Evolutionary conservation across 495 filamentous ascomycete genomes (phyloP), one percentile per base, ranked within the genome.

Genomic region (Aspergillus kassunensis): DNA sequence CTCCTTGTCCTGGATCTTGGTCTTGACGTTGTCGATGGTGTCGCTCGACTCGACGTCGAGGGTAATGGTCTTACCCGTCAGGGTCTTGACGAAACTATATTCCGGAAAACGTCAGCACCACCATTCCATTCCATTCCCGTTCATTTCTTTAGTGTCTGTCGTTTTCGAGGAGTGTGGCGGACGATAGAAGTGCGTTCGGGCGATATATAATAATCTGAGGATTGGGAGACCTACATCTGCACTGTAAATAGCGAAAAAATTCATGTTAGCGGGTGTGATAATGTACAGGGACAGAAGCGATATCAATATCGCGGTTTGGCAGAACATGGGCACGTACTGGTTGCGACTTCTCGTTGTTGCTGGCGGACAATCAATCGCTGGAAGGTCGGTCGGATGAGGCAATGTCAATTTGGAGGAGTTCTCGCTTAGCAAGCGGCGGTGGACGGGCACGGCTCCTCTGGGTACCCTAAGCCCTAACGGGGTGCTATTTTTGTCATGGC

Each of bases 11-110:
- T 98, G 91, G 73, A 95, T 95, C 83, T 95, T 95, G 73, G 81
- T 79, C 81, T 92, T 95, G 71, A 95, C 89, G 81, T 93, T 93
- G 81, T 95, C 93, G 87, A 98, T 97, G 58, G 93, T 97, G 79
- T 97, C 92, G 69, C 84, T 88, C 71, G 90, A 95, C 83, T 97
- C 92, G 73, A 96, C 92, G 84, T 98, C 93, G 69, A 98, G 89
- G 77, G 93, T 97, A 85, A 97, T 98, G 77, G 93, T 98, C 87
- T 97, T 97, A 79, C 93, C 91, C 79, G 90, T 93, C 62, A 93
- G 86, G 80, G 89, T 92, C 81, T 93, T 92, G 80, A 93, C 89
- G 86, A 93, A 95, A 84, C 89, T 95, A 63, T 65, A 54, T 56
- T 20, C 51, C 52, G 55, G 63, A 54, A 59, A 57, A 54, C 49